Evolutionary conservation across 768 basidiomycete genomes (phyloP).

Genomic region (Psilocybe subaeruginosa): DNA sequence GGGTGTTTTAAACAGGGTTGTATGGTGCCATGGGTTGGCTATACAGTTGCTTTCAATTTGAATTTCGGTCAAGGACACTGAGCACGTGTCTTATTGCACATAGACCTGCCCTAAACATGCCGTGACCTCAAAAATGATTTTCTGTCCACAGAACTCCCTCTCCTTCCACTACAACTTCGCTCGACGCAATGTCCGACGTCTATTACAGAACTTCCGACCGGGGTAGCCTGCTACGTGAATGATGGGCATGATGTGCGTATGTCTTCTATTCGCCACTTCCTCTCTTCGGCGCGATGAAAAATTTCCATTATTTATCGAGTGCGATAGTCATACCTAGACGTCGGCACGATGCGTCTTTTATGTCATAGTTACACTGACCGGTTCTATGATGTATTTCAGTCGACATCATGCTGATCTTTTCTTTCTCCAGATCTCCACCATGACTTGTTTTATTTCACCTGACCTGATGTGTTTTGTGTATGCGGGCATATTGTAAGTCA

Average conservation of each 20-base stretch:
- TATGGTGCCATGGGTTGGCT: too few relatives aligned
- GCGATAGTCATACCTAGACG: constrained; percentile 55
- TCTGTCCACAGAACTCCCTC: background rate
- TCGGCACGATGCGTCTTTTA: constrained; percentile 58
- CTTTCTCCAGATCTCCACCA: background rate
- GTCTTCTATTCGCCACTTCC: background rate
- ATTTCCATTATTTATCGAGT: constrained; percentile 48
- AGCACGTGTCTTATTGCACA: background rate
- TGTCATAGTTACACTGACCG: constrained; percentile 96
- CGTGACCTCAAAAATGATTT: constrained; percentile 1
- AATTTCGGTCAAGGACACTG: background rate
- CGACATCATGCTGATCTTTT: background rate
- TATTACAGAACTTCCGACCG: background rate
- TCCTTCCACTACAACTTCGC: background rate
- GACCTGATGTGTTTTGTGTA: background rate
- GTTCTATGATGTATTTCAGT: constrained; percentile 27
- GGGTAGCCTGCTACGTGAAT: background rate
- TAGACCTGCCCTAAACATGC: constrained; percentile 4
- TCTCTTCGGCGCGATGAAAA: constrained; percentile 59
- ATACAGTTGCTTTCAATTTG: too few relatives aligned
- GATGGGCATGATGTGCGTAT: background rate
- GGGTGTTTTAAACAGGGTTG: too few relatives aligned
- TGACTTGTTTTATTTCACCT: too few relatives aligned
- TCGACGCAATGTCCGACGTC: background rate
- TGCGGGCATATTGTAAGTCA: constrained; percentile 1